These are phyloP conservation scores for Trichophyton equinum DNA, from an alignment of 2,329 filamentous ascomycete genomes.

Conservation along the genomic window DNA sequence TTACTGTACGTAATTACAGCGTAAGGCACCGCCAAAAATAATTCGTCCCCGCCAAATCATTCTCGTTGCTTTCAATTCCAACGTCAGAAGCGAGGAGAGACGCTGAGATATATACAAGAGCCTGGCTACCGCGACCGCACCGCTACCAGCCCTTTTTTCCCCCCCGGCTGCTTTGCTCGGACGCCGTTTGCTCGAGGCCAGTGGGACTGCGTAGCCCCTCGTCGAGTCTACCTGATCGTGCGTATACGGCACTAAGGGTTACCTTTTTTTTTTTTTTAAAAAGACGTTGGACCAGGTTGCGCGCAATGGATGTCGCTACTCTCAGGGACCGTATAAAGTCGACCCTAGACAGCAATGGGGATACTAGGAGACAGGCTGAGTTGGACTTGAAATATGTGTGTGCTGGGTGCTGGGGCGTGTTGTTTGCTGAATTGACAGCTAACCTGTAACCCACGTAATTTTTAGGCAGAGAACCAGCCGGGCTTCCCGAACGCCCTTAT, in stretches of 20 bases:
- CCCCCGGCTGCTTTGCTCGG: background rate
- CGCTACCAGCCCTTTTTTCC: background rate
- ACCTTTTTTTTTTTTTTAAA: background rate
- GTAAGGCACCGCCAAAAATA: slow-evolving; percentile 6
- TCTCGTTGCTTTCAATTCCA: background rate
- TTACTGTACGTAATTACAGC: background rate
- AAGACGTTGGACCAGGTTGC: slow-evolving; percentile 10
- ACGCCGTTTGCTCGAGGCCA: background rate
- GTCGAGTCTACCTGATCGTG: background rate
- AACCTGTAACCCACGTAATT: background rate
- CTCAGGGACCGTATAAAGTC: slow-evolving; percentile 52
- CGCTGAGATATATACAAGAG: background rate
- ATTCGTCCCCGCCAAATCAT: slow-evolving; percentile 5
- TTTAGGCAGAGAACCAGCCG: slow-evolving; percentile 73
- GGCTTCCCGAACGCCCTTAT: slow-evolving; percentile 85
- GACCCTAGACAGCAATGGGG: slow-evolving; percentile 51
- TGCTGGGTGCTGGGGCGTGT: slow-evolving; percentile 10
- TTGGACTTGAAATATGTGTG: slow-evolving; percentile 52
- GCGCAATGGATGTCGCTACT: slow-evolving; percentile 47
- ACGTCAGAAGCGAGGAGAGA: background rate
- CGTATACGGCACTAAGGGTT: slow-evolving; percentile 4
- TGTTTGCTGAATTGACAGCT: background rate
- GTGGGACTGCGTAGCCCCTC: background rate
- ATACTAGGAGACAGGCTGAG: slow-evolving; percentile 50
- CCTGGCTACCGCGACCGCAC: background rate